Base-by-base conservation (phyloP, 2,329 filamentous ascomycete species). In the Calcarisporium arbuscula region DNA sequence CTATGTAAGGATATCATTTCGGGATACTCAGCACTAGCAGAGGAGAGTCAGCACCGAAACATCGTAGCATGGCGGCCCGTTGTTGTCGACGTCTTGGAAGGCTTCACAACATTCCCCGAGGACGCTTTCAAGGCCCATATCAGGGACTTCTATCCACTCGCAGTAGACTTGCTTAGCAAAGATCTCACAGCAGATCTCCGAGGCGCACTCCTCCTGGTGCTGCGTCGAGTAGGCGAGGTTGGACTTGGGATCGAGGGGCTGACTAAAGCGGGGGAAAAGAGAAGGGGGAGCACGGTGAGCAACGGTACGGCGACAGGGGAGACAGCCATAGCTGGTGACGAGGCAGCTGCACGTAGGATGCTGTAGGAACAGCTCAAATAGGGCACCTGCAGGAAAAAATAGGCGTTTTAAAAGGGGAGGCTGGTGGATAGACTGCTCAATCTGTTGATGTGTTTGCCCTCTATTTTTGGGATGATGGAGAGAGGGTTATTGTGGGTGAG, bases 41-140 rank as follows among this genome's bases (percentile, higher is more conserved):
- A 95, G 57, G 94, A 98, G 54, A 94, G 86, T 19, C 92, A 98
- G 61, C 89, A 96, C 56, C 76, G 92, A 36, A 98, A 98, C 60
- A 95, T 98, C 36, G 77, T 94, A 18, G 94, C 94, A 1, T 99
- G 92, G 92, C 74, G 92, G 14, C 92, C 92, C 0, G 92, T 98
- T 1, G 92, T 99, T 2, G 88, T 98, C 14, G 92, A 95, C 54
- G 92, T 98, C 8, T 70, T 99, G 8, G 90, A 98, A 53, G 92
- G 92, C 2, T 96, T 90, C 57, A 80, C 81, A 0, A 82, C 78
- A 6, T 95, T 96, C 64, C 85, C 87, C 0, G 71, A 77, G 14
- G 72, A 80, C 17, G 85, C 85, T 28, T 98, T 98, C 50, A 75
- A 76, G 35, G 78, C 80, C 38, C 81, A 96, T 49, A 74, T 95